Conservation (phyloP, 768 basidiomycete genomes). For the Boletales sp. region DNA sequence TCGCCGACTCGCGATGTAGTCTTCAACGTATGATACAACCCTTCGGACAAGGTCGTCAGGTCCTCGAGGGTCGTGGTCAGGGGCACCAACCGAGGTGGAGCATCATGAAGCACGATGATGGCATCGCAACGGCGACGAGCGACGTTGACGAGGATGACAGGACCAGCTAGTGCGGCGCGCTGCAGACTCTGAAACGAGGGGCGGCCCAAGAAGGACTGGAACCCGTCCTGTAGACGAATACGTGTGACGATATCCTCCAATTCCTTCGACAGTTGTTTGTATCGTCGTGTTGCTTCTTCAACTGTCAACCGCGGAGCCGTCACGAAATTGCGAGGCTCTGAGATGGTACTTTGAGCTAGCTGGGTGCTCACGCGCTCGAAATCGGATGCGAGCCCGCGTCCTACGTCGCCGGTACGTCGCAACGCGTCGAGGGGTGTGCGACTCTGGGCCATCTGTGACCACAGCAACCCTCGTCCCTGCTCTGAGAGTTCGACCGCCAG, state of each 20-base stretch:
- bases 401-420: constrained; percentile 11
- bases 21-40: constrained; percentile 6
- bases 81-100: constrained; percentile 16
- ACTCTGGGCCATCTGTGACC: constrained; percentile 27
- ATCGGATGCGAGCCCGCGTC: constrained; percentile 18
- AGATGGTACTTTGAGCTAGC: constrained; percentile 5
- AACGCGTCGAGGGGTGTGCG: constrained; percentile 25
- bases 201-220: constrained; percentile 30
- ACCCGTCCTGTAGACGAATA: constrained; percentile 24
- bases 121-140: constrained; percentile 35
- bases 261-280: constrained; percentile 15
- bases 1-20: constrained; percentile 10
- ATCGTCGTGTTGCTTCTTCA: constrained; percentile 14
- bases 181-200: constrained; percentile 15
- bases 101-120: constrained; percentile 28
- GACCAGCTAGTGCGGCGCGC: constrained; percentile 24
- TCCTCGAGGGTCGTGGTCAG: constrained; percentile 13
- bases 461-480: constrained; percentile 28
- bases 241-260: constrained; percentile 17
- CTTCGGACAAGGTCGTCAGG: constrained; percentile 6
- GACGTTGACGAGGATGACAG: constrained; percentile 37
- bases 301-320: constrained; percentile 2
- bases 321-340: not conserved
- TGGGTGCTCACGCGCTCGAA: constrained; percentile 21
- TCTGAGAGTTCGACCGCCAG: constrained; percentile 35